Conservation (phyloP, 345 rosid species). For the Citrus glauca region DNA sequence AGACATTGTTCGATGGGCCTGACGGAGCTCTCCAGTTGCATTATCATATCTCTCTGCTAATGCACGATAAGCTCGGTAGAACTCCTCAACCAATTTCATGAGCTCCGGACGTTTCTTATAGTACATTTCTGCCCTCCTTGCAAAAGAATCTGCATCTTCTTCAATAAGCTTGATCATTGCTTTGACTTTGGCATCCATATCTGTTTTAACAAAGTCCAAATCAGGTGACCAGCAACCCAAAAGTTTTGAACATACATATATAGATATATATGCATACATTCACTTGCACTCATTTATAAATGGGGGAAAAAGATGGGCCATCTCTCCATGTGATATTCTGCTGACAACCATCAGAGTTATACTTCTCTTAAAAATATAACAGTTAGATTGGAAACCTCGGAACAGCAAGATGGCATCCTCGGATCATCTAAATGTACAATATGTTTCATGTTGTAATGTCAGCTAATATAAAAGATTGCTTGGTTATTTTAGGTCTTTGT, state of each 20-base stretch:
- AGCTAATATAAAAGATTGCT: neutral
- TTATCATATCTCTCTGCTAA: conserved; percentile 95
- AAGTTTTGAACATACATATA: neutral
- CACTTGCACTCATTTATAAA: neutral
- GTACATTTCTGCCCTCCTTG: conserved; percentile 99
- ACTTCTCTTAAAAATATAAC: neutral
- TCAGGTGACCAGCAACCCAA: neutral
- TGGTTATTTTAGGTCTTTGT: neutral
- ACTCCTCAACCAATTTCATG: conserved; percentile 94
- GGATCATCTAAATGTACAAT: neutral
- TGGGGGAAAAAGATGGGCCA: neutral
- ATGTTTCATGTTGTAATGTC: neutral
- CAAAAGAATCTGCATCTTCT: conserved; percentile 99
- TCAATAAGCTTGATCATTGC: conserved; percentile 95
- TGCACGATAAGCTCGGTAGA: conserved; percentile 97
- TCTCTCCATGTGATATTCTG: neutral
- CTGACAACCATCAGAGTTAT: conserved; percentile 2
- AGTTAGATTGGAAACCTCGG: neutral
- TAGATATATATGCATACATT: neutral
- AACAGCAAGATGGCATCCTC: neutral
- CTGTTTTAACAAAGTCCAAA: conserved; percentile 35
- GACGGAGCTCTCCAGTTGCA: conserved; percentile 86
- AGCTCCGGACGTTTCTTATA: conserved; percentile 98
- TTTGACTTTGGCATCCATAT: conserved; percentile 90
- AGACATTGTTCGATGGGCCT: conserved; percentile 85